Base-by-base conservation (phyloP, 1,284 basidiomycete species). In the Omphalotus olearius region DNA sequence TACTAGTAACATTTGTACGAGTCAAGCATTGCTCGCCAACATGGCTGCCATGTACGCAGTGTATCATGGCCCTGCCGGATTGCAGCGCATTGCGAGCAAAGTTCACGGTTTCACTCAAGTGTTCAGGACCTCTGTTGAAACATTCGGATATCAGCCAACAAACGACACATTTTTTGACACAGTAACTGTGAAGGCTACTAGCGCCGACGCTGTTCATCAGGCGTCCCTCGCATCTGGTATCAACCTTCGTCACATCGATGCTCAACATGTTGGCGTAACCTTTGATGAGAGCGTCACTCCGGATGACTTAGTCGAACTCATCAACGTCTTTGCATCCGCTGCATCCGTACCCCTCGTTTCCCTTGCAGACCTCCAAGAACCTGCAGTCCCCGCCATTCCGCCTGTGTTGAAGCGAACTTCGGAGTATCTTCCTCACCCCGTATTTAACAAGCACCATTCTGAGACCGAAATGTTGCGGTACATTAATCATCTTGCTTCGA, bases 391-490 rank as follows among this genome's bases (percentile, higher is more conserved):
- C 2, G 65, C 74, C 13, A 74, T 91, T 41, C 85, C 91, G 4
- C 55, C 74, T 2, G 56, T 68, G 18, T 75, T 96, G 38, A 74
- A 72, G 38, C 88, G 96, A 52, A 83, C 83, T 6, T 89, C 89
- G 3, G 69, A 79, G 47, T 92, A 86, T 73, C 78, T 99, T 17
- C 80, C 83, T 2, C 92, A 99, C 67, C 80, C 89, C 0, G 91
- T 98, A 42, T 99, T 98, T 76, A 94, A 94, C 73, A 82, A 85
- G 49, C 90, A 98, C 66, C 95, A 97, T 66, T 96, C 93, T 6
- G 96, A 99, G 75, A 98, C 96, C 1, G 93, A 98, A 74, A 93
- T 99, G 88, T 76, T 99, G 46, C 91, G 94, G 43, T 98, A 98
- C 72, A 92, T 99, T 66, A 85, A 93, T 72, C 86, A 93, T 60